Evolutionary conservation across 1,284 basidiomycete species (phyloP).

Genomic region (Xerocomus amazonicus): DNA sequence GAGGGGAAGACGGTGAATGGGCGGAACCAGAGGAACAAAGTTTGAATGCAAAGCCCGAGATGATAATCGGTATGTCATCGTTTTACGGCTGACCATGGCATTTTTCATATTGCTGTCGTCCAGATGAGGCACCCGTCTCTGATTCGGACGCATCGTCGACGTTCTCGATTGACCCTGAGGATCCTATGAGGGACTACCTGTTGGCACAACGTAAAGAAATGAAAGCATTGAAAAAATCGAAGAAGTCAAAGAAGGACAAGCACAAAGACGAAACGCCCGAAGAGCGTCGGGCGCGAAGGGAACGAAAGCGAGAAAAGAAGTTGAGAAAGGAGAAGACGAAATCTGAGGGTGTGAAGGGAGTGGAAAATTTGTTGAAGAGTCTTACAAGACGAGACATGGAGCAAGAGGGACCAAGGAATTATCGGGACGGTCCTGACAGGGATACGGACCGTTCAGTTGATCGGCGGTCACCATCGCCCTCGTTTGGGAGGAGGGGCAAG

Average conservation of each 20-base stretch:
- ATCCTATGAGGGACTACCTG: slow-evolving; percentile 95
- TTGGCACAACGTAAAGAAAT: slow-evolving; percentile 66
- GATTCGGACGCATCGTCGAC: slow-evolving; percentile 65
- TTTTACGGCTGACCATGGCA: background rate
- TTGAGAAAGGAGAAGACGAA: slow-evolving; percentile 43
- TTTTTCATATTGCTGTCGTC: slow-evolving; percentile 5
- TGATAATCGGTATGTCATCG: slow-evolving; percentile 54
- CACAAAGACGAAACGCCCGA: slow-evolving; percentile 76
- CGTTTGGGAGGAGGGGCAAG: slow-evolving; percentile 2
- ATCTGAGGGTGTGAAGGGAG: slow-evolving; percentile 42
- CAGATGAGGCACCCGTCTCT: slow-evolving; percentile 53
- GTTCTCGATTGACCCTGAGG: slow-evolving; percentile 85
- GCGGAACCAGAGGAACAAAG: slow-evolving; percentile 82
- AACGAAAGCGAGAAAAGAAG: slow-evolving; percentile 59
- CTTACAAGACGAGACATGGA: slow-evolving; percentile 18
- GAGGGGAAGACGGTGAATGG: slow-evolving; percentile 85
- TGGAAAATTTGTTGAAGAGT: slow-evolving; percentile 42
- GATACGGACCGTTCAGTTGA: slow-evolving; percentile 11
- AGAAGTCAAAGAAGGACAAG: slow-evolving; percentile 54
- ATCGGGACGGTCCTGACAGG: slow-evolving; percentile 8
- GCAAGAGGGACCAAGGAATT: slow-evolving; percentile 9
- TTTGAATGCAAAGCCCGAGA: slow-evolving; percentile 77
- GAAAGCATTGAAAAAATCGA: slow-evolving; percentile 57
- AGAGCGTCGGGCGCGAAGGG: slow-evolving; percentile 67
- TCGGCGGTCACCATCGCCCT: slow-evolving; percentile 18